Conservation (phyloP, 352 stramenopile species). For the Pythium guiyangense region DNA sequence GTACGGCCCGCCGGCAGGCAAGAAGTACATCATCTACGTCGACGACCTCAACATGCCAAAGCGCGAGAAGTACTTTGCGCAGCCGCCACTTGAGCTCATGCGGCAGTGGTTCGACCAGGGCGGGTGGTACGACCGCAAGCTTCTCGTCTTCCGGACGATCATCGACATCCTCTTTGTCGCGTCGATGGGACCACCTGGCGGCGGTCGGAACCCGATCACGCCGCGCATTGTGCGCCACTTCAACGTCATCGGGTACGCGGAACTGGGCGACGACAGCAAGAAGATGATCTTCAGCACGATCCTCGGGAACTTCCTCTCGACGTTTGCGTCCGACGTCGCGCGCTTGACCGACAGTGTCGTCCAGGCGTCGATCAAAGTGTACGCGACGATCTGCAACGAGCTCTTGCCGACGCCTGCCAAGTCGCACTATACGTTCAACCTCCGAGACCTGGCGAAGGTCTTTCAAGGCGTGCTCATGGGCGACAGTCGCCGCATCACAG, state of each 20-base stretch:
- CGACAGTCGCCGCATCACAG: constrained; percentile 63
- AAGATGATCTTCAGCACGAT: constrained; percentile 92
- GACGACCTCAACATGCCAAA: constrained; percentile 97
- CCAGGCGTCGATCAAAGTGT: constrained; percentile 84
- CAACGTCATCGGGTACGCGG: constrained; percentile 90
- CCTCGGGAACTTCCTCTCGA: constrained; percentile 77
- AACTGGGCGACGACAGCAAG: constrained; percentile 89
- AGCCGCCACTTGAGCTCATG: constrained; percentile 94
- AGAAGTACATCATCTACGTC: constrained; percentile 93
- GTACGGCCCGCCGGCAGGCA: constrained; percentile 88
- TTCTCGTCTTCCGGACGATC: constrained; percentile 87
- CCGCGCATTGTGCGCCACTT: constrained; percentile 90
- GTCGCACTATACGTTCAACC: constrained; percentile 95
- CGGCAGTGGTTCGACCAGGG: constrained; percentile 93
- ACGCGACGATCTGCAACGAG: constrained; percentile 87
- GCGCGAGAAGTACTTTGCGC: constrained; percentile 91
- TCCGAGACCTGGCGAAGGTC: constrained; percentile 92
- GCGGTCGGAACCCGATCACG: constrained; percentile 90
- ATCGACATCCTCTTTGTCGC: constrained; percentile 89
- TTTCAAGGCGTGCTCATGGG: constrained; percentile 91
- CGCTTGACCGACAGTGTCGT: constrained; percentile 71
- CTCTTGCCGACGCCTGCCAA: constrained; percentile 92
- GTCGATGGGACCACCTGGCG: constrained; percentile 90
- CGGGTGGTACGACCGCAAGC: constrained; percentile 94
- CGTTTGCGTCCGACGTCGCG: constrained; percentile 47